A percentile compares a stretch with the other conserved stretches of the same genome.
These are phyloP conservation scores for Xylaria multiplex DNA, from an alignment of 2,329 filamentous ascomycete genomes.

Conservation along the genomic window DNA sequence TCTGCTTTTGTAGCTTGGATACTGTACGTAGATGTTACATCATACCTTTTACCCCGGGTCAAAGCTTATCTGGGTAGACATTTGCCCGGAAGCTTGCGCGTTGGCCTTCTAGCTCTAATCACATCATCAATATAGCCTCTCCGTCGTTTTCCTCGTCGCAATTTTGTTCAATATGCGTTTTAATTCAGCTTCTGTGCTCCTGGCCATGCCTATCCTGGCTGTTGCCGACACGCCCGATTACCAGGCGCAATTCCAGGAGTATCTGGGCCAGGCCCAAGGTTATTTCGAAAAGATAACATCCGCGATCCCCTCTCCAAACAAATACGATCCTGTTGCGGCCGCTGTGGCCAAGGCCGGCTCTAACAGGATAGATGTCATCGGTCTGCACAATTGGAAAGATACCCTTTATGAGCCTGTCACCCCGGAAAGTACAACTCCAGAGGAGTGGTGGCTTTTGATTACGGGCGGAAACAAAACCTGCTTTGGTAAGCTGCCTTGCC, in stretches of 20 bases:
- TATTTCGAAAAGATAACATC: slow-evolving; percentile 63
- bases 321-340: slow-evolving; percentile 54
- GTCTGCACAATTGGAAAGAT: slow-evolving; percentile 76
- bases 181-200: slow-evolving; percentile 59
- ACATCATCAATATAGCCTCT: slow-evolving; percentile 24
- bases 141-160: slow-evolving; percentile 1
- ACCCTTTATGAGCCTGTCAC: slow-evolving; percentile 71
- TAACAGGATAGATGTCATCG: slow-evolving; percentile 66
- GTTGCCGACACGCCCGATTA: slow-evolving; percentile 66
- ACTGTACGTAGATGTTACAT: slow-evolving; percentile 42
- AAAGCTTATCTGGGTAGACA: slow-evolving; percentile 19
- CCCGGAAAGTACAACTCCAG: slow-evolving; percentile 67
- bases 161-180: slow-evolving; percentile 64
- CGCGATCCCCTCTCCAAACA: slow-evolving; percentile 61
- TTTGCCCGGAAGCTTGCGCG: slow-evolving; percentile 11
- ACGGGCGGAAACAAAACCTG: slow-evolving; percentile 83
- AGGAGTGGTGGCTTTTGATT: slow-evolving; percentile 80
- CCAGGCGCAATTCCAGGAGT: slow-evolving; percentile 70
- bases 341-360: slow-evolving; percentile 62
- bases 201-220: slow-evolving; percentile 67
- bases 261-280: slow-evolving; percentile 69
- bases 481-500: slow-evolving; percentile 60
- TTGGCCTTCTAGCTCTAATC: slow-evolving; percentile 31
- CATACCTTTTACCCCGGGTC: slow-evolving; percentile 13
- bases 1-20: slow-evolving; percentile 17